Percentiles rank a stretch among this genome's conserved stretches.
These are phyloP conservation scores for Massospora cicadina DNA, from an alignment of 371 early-diverging fungal genomes.

Conservation along the genomic window DNA sequence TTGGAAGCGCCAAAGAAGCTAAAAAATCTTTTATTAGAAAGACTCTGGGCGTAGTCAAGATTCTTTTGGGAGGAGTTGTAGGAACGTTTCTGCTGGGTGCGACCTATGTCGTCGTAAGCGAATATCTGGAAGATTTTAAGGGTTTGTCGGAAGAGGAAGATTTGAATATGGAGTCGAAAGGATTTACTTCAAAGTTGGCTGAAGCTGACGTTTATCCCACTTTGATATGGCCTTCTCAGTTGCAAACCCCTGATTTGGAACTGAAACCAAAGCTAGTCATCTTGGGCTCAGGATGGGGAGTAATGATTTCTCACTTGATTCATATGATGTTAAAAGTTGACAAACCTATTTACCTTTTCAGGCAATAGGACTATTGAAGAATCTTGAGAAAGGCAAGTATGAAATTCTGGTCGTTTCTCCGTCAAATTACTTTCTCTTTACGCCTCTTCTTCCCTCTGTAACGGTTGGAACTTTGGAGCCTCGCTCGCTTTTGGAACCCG, in stretches of 20 bases:
- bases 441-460: conserved; percentile 57
- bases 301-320: conserved; percentile 10
- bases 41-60: neutral
- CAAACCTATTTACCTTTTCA: conserved; percentile 1
- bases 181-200: neutral
- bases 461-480: conserved; percentile 70
- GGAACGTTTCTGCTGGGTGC: neutral
- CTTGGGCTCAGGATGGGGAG: conserved; percentile 61
- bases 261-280: conserved; percentile 45
- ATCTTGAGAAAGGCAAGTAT: conserved; percentile 44
- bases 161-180: neutral
- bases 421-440: conserved; percentile 75
- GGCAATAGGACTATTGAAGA: conserved; percentile 28
- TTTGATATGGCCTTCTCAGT: neutral
- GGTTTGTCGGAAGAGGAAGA: neutral
- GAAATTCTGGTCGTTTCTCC: conserved; percentile 56
- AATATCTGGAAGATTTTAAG: conserved; percentile 10
- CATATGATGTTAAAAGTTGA: neutral
- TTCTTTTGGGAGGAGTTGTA: neutral
- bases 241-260: neutral
- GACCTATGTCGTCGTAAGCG: conserved; percentile 7
- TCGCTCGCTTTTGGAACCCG: conserved; percentile 50
- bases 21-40: neutral
- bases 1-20: neutral
- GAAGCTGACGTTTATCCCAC: neutral